Percentiles rank a stretch among this genome's conserved stretches.
phyloP scores from a whole-genome alignment of 192 early-diverging fungal genomes.

The Chytriomyces sp. region DNA sequence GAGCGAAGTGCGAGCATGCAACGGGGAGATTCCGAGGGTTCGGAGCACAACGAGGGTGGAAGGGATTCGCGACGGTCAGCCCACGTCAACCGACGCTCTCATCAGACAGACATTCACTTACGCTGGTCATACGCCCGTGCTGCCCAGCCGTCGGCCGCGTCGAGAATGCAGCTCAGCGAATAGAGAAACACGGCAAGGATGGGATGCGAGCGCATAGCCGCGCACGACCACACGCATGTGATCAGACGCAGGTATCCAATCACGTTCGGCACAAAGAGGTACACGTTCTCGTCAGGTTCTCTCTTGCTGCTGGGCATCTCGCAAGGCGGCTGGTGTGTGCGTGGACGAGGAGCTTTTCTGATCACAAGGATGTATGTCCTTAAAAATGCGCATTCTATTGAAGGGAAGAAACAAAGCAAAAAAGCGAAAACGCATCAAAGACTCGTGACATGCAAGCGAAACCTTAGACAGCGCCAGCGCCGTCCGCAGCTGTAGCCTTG shows the following conservation, averaged over 20 bases:
- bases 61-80: neutral
- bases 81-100: too few relatives aligned
- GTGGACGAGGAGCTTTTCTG: too few relatives aligned
- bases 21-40: neutral
- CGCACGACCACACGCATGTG: constrained; percentile 71
- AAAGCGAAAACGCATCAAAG: too few relatives aligned
- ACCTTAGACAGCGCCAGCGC: too few relatives aligned
- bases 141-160: constrained; percentile 92
- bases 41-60: neutral
- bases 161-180: constrained; percentile 85
- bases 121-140: constrained; percentile 92
- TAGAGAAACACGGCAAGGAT: constrained; percentile 77
- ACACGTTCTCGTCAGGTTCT: neutral
- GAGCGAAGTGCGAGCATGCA: neutral
- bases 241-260: constrained; percentile 89
- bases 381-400: too few relatives aligned
- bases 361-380: too few relatives aligned
- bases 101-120: too few relatives aligned
- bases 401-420: too few relatives aligned
- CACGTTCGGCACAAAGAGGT: constrained; percentile 75
- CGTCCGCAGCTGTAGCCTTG: too few relatives aligned
- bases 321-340: too few relatives aligned
- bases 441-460: too few relatives aligned
- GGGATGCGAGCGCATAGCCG: constrained; percentile 73
- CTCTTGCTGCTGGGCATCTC: too few relatives aligned